Conservation (phyloP, 2,329 filamentous ascomycete genomes). For the Colletotrichum sp. region DNA sequence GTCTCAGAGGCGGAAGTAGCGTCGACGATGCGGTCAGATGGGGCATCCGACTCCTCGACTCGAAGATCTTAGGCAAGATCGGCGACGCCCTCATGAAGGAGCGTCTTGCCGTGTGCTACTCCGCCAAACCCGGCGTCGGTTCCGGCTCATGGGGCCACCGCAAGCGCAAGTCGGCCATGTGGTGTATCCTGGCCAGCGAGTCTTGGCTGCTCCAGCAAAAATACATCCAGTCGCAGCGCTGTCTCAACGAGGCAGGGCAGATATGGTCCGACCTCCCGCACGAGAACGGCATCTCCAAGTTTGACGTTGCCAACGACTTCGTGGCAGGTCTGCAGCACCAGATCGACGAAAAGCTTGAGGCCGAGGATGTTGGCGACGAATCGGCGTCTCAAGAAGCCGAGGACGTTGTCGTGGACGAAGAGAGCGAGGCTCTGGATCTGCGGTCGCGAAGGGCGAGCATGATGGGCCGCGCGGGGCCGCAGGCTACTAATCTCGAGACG, state of each 20-base stretch:
- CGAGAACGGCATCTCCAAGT: conserved; percentile 57
- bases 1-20: conserved; percentile 78
- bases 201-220: conserved; percentile 82
- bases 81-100: conserved; percentile 87
- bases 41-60: conserved; percentile 81
- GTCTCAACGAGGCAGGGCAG: conserved; percentile 71
- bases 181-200: conserved; percentile 84
- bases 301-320: conserved; percentile 55
- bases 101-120: conserved; percentile 84
- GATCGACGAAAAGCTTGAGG: conserved; percentile 52
- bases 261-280: conserved; percentile 58
- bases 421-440: conserved; percentile 61
- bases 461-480: conserved; percentile 47
- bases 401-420: conserved; percentile 51
- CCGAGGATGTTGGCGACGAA: conserved; percentile 27
- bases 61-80: conserved; percentile 73
- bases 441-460: conserved; percentile 62
- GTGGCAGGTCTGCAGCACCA: conserved; percentile 56
- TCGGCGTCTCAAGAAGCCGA: conserved; percentile 36
- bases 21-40: conserved; percentile 88
- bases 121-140: conserved; percentile 67
- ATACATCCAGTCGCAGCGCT: conserved; percentile 77
- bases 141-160: conserved; percentile 73
- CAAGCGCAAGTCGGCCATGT: conserved; percentile 85
- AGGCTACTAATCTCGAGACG: conserved; percentile 50